Base-by-base conservation (phyloP, 805 yeast species). In the Lipomyces yamanashiensis region DNA sequence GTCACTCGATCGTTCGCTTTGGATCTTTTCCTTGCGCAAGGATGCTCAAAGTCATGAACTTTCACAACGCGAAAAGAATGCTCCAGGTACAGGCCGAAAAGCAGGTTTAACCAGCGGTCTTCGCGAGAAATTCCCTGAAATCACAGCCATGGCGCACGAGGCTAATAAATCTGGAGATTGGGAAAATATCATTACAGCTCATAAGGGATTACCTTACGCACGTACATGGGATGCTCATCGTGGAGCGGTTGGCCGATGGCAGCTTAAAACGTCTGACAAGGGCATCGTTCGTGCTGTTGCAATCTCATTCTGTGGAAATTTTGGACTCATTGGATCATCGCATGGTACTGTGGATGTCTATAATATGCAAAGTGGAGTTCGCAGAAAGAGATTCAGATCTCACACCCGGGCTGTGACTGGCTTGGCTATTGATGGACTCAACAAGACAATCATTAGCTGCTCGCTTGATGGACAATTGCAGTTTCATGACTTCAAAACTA, bases 21-120 rank as follows among this genome's bases (percentile, higher is more conserved):
- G 98, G 98, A 83, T 85, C 8, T 93, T 95, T 72, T 92, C 98
- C 0, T 80, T 95, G 58, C 83, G 98, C 71, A 95, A 95, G 74
- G 98, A 95, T 75, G 96, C 98, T 0, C 99, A 95, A 77, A 90
- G 96, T 3, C 97, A 90, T 72, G 96, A 92, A 74, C 78, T 95
- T 72, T 92, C 98, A 0, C 98, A 92, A 76, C 84, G 89, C 68
- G 78, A 83, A 21, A 80, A 79, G 52, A 81, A 80, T 68, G 77
- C 75, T 21, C 17, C 50, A 2, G 47, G 47, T 3, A 8, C 45
- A 13, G 62, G 62, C 19, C 72, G 70, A 7, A 74, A 74, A 43
- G 70, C 66, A 7, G 69, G 59, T 28, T 56, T 59, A 53, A 66
- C 61, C 37, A 57, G 59, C 34, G 59, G 62, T 19, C 58, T 51